Percentiles rank a stretch among this genome's conserved stretches.
Conservation (phyloP, 2,329 filamentous ascomycete genomes). For the Pseudocercospora vitis region DNA sequence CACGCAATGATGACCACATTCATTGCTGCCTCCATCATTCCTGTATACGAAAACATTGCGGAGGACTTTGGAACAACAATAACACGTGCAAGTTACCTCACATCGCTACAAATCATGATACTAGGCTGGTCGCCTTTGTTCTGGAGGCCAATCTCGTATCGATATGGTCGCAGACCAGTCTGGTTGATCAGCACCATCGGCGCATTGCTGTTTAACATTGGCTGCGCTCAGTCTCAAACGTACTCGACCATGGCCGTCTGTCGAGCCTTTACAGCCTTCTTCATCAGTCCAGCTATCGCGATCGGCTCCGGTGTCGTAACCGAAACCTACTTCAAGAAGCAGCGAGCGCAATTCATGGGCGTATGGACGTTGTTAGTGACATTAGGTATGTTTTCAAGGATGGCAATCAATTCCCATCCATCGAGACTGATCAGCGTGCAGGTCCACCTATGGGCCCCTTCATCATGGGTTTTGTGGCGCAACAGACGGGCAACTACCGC, state of each 20-base stretch:
- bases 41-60: constrained; percentile 56
- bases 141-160: constrained; percentile 57
- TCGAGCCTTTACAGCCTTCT: constrained; percentile 56
- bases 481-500: constrained; percentile 52
- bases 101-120: constrained; percentile 57
- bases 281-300: constrained; percentile 55
- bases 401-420: too few relatives aligned
- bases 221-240: constrained; percentile 52
- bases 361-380: constrained; percentile 58
- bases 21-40: constrained; percentile 55
- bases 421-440: too few relatives aligned
- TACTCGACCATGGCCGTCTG: constrained; percentile 55
- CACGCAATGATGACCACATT: constrained; percentile 58
- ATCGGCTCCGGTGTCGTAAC: constrained; percentile 60
- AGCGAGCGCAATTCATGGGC: constrained; percentile 57
- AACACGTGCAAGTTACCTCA: constrained; percentile 55
- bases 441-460: constrained; percentile 45
- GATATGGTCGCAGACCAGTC: constrained; percentile 56
- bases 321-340: constrained; percentile 59
- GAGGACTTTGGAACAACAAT: constrained; percentile 52
- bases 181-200: constrained; percentile 54
- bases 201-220: constrained; percentile 53
- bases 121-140: constrained; percentile 56
- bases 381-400: constrained; percentile 38
- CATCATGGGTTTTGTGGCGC: constrained; percentile 48